Percentiles rank a stretch among this genome's conserved stretches.
Conservation (phyloP, 1,284 basidiomycete genomes). For the Cryptococcus depauperatus region DNA sequence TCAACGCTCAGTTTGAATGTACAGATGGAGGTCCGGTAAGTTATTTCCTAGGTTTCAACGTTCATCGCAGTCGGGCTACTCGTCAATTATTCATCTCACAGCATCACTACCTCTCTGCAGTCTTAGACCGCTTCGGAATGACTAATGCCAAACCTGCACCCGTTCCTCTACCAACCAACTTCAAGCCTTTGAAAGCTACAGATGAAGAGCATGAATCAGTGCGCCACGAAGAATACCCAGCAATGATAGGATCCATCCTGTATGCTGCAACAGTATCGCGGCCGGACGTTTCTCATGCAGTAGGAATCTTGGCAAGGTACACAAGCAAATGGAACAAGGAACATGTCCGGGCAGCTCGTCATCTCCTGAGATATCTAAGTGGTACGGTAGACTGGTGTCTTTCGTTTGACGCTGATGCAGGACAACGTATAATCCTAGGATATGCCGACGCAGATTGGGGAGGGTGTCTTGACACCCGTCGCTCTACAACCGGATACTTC, state of each 20-base stretch:
- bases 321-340: constrained; percentile 17
- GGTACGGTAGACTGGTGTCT: constrained; percentile 3
- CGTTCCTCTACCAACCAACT: background rate
- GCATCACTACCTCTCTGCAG: constrained; percentile 14
- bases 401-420: constrained; percentile 12
- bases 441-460: constrained; percentile 5
- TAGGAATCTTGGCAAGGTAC: constrained; percentile 14
- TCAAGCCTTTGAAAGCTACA: constrained; percentile 1
- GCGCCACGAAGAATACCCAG: constrained; percentile 12
- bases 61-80: constrained; percentile 7
- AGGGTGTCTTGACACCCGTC: constrained; percentile 10
- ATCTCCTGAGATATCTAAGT: constrained; percentile 11
- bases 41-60: constrained; percentile 23
- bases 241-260: constrained; percentile 6
- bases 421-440: constrained; percentile 11
- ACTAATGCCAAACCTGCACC: constrained; percentile 4
- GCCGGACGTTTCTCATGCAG: constrained; percentile 21
- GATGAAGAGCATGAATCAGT: constrained; percentile 7
- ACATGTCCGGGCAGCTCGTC: constrained; percentile 19
- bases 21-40: constrained; percentile 13
- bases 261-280: constrained; percentile 10
- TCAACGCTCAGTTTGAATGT: constrained; percentile 19
- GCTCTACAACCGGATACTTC: constrained; percentile 27
- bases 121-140: constrained; percentile 21
- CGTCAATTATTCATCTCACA: constrained; percentile 16